phyloP scores from a whole-genome alignment of 331 rosid species.

The Prunus yedoensis region DNA sequence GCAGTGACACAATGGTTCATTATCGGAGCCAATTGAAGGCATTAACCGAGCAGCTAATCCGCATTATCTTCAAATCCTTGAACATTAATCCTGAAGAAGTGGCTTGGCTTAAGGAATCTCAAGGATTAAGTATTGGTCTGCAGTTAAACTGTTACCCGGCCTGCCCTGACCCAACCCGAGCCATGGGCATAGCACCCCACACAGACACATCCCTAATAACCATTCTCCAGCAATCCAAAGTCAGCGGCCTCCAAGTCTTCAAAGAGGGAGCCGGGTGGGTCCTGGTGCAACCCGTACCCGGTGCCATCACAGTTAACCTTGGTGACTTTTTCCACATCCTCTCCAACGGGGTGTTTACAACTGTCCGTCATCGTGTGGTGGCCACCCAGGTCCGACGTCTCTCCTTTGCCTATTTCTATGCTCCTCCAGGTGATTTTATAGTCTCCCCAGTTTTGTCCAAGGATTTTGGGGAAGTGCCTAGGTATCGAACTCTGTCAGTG shows the following conservation, averaged over 20 bases:
- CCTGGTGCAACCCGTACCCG: conserved; percentile 38
- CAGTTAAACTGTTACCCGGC: conserved; percentile 74
- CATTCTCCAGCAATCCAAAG: conserved; percentile 47
- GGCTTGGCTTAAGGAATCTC: conserved; percentile 37
- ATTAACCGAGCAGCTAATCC: conserved; percentile 43
- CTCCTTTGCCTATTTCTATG: conserved; percentile 66
- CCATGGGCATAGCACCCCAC: conserved; percentile 80
- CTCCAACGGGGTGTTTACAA: conserved; percentile 51
- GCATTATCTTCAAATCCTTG: conserved; percentile 32
- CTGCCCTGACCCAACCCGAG: conserved; percentile 69
- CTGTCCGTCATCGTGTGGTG: conserved; percentile 57
- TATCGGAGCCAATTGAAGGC: conserved; percentile 57
- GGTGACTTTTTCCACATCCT: conserved; percentile 75
- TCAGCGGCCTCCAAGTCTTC: conserved; percentile 63
- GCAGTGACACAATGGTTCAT: conserved; percentile 49
- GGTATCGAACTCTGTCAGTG: conserved; percentile 39
- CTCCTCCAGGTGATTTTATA: conserved; percentile 41
- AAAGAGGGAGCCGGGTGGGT: conserved; percentile 58
- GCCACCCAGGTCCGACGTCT: conserved; percentile 42
- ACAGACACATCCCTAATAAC: conserved; percentile 78
- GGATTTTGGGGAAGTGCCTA: conserved; percentile 7
- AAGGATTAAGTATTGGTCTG: conserved; percentile 29
- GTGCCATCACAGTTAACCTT: conserved; percentile 50
- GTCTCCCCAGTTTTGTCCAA: conserved; percentile 37
- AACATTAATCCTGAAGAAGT: conserved; percentile 28